Conservation (phyloP, 106 monocot species). For the Dactylorhiza incarnata region DNA sequence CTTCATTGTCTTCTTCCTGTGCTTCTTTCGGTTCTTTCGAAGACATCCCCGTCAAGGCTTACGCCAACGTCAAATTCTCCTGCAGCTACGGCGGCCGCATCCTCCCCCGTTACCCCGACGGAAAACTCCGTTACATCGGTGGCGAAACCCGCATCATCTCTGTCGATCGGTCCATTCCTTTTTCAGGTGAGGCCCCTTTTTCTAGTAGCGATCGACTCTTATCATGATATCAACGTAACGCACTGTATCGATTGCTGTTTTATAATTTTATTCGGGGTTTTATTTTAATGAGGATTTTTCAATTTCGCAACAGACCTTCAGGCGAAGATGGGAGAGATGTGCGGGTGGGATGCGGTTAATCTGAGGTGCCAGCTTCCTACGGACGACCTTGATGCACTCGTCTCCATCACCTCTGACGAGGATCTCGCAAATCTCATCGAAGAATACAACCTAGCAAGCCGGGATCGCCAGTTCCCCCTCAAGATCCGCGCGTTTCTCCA, state of each 20-base stretch:
- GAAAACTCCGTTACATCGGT: slow-evolving; percentile 45
- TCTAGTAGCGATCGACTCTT: neutral
- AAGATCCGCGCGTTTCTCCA: slow-evolving; percentile 78
- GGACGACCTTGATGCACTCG: slow-evolving; percentile 72
- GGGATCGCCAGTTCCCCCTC: slow-evolving; percentile 14
- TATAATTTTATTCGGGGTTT: neutral
- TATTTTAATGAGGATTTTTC: neutral
- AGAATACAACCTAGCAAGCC: slow-evolving; percentile 58
- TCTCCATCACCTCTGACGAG: slow-evolving; percentile 64
- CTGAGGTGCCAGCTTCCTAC: slow-evolving; percentile 76
- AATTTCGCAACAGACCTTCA: slow-evolving; percentile 32
- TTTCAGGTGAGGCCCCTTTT: slow-evolving; percentile 16
- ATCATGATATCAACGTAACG: neutral
- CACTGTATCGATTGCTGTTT: neutral
- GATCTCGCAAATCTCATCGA: slow-evolving; percentile 73
- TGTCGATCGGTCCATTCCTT: slow-evolving; percentile 32
- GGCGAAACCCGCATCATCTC: slow-evolving; percentile 43
- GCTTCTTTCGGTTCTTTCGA: slow-evolving; percentile 39
- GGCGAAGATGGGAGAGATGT: slow-evolving; percentile 53
- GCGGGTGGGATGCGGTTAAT: slow-evolving; percentile 33
- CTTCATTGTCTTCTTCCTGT: slow-evolving; percentile 35
- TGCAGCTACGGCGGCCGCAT: slow-evolving; percentile 67
- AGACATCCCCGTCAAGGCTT: slow-evolving; percentile 24
- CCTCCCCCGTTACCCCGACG: slow-evolving; percentile 39
- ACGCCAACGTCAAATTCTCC: slow-evolving; percentile 25